These are phyloP conservation scores for Hanseniaspora valbyensis DNA, from an alignment of 805 yeast genomes.

Conservation along the genomic window DNA sequence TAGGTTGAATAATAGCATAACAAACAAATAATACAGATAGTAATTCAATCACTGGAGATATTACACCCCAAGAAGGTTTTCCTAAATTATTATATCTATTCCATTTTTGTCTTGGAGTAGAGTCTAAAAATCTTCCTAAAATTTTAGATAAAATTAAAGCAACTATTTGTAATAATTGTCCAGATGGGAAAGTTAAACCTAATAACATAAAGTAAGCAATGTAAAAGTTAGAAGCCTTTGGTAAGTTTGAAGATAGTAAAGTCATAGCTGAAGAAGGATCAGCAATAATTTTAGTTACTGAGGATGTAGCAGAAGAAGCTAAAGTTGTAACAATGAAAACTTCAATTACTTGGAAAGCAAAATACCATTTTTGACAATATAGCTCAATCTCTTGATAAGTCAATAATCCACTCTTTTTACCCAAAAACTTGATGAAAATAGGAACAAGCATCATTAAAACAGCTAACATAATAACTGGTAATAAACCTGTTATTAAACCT, in stretches of 20 bases:
- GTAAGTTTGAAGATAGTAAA: conserved; percentile 63
- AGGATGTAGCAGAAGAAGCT: conserved; percentile 70
- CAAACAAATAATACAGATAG: conserved; percentile 60
- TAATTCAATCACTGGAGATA: conserved; percentile 68
- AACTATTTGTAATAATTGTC: conserved; percentile 63
- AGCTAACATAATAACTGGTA: conserved; percentile 74
- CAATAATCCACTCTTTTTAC: conserved; percentile 59
- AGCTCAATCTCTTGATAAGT: conserved; percentile 62
- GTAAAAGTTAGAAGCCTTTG: conserved; percentile 85
- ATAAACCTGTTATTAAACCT: conserved; percentile 79
- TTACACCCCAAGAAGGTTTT: conserved; percentile 67
- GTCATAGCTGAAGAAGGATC: conserved; percentile 64
- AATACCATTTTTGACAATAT: conserved; percentile 81
- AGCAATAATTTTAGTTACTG: conserved; percentile 55
- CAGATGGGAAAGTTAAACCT: conserved; percentile 72
- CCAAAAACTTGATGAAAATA: conserved; percentile 66
- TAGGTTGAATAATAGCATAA: conserved; percentile 71
- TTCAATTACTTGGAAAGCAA: conserved; percentile 82
- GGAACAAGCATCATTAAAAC: conserved; percentile 81
- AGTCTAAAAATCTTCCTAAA: conserved; percentile 60
- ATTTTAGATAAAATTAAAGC: conserved; percentile 60
- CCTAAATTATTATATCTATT: conserved; percentile 53
- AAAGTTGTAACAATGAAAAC: conserved; percentile 76
- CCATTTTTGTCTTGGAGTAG: conserved; percentile 91
- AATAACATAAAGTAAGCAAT: conserved; percentile 69